Conservation (phyloP, 768 basidiomycete genomes). For the Rhodocollybia butyracea region DNA sequence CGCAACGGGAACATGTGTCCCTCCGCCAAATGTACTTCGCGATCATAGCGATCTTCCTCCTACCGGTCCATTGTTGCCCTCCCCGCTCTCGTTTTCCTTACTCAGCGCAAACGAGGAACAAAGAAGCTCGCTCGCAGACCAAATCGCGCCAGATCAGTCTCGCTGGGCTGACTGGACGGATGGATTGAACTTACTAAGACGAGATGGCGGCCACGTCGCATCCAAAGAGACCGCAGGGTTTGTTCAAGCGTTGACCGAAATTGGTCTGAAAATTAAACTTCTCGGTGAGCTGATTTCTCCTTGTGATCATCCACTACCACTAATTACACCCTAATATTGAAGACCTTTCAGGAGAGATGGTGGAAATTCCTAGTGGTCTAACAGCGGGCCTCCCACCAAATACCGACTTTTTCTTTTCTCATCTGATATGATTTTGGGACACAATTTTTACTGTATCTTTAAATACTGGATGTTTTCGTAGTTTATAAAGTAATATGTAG, state of each 20-base stretch:
- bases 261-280: constrained; percentile 88
- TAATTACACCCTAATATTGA: background rate
- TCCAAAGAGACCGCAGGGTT: constrained; percentile 86
- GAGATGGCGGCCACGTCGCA: constrained; percentile 78
- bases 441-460: background rate
- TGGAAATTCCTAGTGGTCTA: constrained; percentile 83
- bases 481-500: background rate
- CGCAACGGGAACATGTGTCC: constrained; percentile 66
- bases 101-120: constrained; percentile 54
- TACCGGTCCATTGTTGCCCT: constrained; percentile 48
- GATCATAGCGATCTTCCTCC: constrained; percentile 60
- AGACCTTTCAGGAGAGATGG: constrained; percentile 88
- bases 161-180: constrained; percentile 95
- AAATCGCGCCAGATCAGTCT: constrained; percentile 72
- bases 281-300: constrained; percentile 50
- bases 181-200: constrained; percentile 82
- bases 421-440: constrained; percentile 26
- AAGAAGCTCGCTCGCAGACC: constrained; percentile 65
- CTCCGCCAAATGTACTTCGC: constrained; percentile 61
- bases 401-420: constrained; percentile 85
- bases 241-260: constrained; percentile 84
- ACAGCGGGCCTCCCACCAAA: constrained; percentile 73
- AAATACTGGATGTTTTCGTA: background rate
- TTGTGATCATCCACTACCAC: background rate
- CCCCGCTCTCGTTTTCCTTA: constrained; percentile 75